Percentiles rank a stretch among this genome's conserved stretches.
Conservation (phyloP, 208 protist species). For the Trypanosoma grayi region DNA sequence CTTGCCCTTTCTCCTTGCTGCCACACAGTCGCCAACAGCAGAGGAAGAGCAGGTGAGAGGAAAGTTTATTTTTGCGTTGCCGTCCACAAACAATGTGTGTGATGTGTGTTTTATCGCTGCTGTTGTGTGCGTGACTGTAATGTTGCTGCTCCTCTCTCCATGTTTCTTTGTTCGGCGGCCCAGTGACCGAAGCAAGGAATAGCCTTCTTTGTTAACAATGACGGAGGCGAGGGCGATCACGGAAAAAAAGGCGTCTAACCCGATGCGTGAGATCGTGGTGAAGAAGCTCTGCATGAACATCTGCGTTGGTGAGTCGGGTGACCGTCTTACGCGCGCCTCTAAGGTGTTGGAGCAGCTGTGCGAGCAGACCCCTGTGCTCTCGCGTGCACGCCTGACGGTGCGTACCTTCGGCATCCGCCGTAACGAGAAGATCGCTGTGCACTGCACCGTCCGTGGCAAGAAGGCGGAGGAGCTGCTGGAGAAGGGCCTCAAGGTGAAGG, state of each 20-base stretch:
- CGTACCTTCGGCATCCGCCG: conserved; percentile 98
- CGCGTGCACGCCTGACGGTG: conserved; percentile 97
- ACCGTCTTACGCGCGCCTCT: conserved; percentile 97
- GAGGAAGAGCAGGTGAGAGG: neutral
- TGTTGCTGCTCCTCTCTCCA: conserved; percentile 15
- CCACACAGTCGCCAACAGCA: too few relatives aligned
- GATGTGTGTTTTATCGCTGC: neutral
- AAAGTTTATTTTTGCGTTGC: neutral
- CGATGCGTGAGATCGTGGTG: conserved; percentile 97
- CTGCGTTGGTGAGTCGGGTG: conserved; percentile 98
- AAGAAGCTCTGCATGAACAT: conserved; percentile 99
- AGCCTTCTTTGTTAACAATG: conserved; percentile 17
- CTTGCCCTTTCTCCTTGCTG: too few relatives aligned
- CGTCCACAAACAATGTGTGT: neutral
- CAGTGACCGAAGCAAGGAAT: conserved; percentile 14
- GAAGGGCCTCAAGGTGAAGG: conserved; percentile 98
- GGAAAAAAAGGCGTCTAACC: conserved; percentile 91
- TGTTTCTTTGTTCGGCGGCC: conserved; percentile 1
- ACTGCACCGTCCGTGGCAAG: conserved; percentile 99
- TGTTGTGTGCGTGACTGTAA: neutral
- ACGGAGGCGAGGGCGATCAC: conserved; percentile 25
- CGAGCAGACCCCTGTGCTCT: conserved; percentile 97
- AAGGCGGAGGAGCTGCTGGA: conserved; percentile 99
- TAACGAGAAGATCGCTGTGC: conserved; percentile 99
- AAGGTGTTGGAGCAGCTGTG: conserved; percentile 99